These are phyloP conservation scores for Fraxinus anomala DNA, from an alignment of 257 asterid genomes.

Conservation along the genomic window DNA sequence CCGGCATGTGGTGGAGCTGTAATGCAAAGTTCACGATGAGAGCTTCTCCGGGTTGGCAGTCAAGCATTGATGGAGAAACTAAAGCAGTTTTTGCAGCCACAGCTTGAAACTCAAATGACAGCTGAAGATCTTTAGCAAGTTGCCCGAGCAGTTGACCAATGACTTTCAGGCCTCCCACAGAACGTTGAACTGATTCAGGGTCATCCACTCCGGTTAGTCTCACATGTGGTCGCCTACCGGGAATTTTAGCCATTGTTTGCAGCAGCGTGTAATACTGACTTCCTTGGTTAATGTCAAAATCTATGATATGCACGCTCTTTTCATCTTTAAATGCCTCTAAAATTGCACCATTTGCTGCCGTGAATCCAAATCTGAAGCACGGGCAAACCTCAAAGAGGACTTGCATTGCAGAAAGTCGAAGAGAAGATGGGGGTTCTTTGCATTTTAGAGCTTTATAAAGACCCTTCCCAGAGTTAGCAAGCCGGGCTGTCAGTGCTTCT, in stretches of 20 bases:
- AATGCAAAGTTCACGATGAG: conserved; percentile 83
- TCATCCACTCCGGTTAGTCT: conserved; percentile 85
- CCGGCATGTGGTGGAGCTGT: conserved; percentile 98
- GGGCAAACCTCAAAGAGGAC: conserved; percentile 94
- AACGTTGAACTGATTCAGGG: conserved; percentile 87
- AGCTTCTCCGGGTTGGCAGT: conserved; percentile 66
- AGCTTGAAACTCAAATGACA: conserved; percentile 69
- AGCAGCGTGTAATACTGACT: conserved; percentile 87
- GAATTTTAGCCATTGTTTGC: conserved; percentile 57
- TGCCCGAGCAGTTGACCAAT: conserved; percentile 73
- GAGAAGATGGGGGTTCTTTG: conserved; percentile 74
- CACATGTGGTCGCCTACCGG: conserved; percentile 56
- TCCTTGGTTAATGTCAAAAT: conserved; percentile 92
- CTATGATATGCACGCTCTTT: conserved; percentile 70
- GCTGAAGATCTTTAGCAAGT: conserved; percentile 58
- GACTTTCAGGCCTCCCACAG: conserved; percentile 62
- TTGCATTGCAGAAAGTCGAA: conserved; percentile 90
- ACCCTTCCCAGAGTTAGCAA: conserved; percentile 82
- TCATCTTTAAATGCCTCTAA: conserved; percentile 69
- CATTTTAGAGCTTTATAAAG: conserved; percentile 82
- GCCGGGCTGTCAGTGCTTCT: conserved; percentile 86
- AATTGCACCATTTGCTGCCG: conserved; percentile 90
- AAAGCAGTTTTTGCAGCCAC: conserved; percentile 65
- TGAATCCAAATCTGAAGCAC: conserved; percentile 84
- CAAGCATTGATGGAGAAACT: conserved; percentile 55